phyloP scores from a whole-genome alignment of 169 alveolate genomes.

The Ichthyophthirius multifiliis region DNA sequence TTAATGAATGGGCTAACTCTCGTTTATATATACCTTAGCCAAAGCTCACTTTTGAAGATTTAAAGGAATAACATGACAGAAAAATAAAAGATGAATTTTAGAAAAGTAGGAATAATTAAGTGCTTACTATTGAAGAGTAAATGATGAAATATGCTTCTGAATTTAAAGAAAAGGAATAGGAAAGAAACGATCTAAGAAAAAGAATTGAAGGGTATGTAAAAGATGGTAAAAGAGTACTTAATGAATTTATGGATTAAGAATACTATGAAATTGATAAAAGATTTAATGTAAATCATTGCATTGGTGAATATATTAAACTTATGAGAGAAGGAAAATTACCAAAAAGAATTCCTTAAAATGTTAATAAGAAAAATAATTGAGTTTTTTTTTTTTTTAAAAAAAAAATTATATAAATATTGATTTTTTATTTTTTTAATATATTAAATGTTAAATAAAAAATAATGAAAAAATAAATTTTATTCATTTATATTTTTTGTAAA shows the following conservation, averaged over 20 bases:
- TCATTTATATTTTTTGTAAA: no score
- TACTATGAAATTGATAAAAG: slow-evolving; percentile 9
- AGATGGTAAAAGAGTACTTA: slow-evolving; percentile 14
- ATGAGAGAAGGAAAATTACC: slow-evolving; percentile 6
- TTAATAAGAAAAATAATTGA: no score
- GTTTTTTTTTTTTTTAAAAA: no score
- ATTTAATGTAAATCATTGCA: slow-evolving; percentile 3
- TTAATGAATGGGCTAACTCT: neutral
- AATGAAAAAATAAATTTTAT: no score
- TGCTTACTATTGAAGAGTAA: slow-evolving; percentile 20
- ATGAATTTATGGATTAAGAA: slow-evolving; percentile 36
- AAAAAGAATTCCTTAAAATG: slow-evolving; percentile 5
- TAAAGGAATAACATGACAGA: slow-evolving; percentile 25
- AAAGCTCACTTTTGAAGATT: slow-evolving; percentile 30
- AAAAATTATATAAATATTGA: no score
- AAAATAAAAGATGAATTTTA: slow-evolving; percentile 26
- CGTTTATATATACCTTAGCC: slow-evolving; percentile 3
- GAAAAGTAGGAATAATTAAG: slow-evolving; percentile 15
- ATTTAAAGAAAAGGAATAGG: slow-evolving; percentile 32
- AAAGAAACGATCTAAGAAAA: slow-evolving; percentile 26
- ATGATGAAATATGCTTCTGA: slow-evolving; percentile 46
- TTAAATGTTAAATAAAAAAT: no score
- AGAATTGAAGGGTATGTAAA: slow-evolving; percentile 25
- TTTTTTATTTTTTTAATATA: no score
- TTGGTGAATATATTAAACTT: neutral